A percentile compares a stretch with the other conserved stretches of the same genome.
Evolutionary conservation across 805 yeast species (phyloP).

Genomic region (Starmera pachycereana): DNA sequence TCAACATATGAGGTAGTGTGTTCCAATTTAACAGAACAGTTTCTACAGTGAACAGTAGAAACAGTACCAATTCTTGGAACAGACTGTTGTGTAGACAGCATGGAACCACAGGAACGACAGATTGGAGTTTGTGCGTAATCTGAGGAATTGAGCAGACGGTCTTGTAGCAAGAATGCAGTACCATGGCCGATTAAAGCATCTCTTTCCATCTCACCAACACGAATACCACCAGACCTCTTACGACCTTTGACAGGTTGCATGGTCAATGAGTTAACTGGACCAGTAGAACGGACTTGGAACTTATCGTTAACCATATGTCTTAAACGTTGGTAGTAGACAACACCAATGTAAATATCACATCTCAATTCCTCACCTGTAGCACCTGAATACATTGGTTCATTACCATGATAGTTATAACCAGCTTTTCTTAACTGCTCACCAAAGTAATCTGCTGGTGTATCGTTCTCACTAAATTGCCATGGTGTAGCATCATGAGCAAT

Average conservation of each 20-base stretch:
- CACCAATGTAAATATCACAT: constrained; percentile 93
- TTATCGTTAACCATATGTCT: constrained; percentile 99
- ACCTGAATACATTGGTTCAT: constrained; percentile 98
- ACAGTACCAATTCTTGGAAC: constrained; percentile 85
- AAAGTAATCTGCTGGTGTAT: constrained; percentile 95
- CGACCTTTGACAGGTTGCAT: constrained; percentile 99
- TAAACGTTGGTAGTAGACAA: constrained; percentile 94
- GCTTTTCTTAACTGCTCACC: constrained; percentile 84
- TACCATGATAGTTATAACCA: constrained; percentile 96
- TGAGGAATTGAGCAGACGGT: constrained; percentile 87
- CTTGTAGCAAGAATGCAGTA: constrained; percentile 89
- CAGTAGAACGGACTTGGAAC: constrained; percentile 98
- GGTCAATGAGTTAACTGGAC: constrained; percentile 92
- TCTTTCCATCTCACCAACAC: constrained; percentile 99
- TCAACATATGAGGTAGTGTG: constrained; percentile 42
- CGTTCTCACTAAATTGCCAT: constrained; percentile 83
- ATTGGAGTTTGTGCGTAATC: constrained; percentile 89
- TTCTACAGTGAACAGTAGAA: constrained; percentile 77
- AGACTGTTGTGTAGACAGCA: constrained; percentile 79
- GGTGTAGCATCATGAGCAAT: constrained; percentile 97
- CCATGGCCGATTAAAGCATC: constrained; percentile 99
- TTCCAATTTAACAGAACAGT: constrained; percentile 72
- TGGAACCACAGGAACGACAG: constrained; percentile 89
- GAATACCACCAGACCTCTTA: constrained; percentile 98
- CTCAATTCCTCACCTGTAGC: constrained; percentile 96